These are phyloP conservation scores for Epipyxis sp. DNA, from an alignment of 108 stramenopile genomes.

Conservation along the genomic window DNA sequence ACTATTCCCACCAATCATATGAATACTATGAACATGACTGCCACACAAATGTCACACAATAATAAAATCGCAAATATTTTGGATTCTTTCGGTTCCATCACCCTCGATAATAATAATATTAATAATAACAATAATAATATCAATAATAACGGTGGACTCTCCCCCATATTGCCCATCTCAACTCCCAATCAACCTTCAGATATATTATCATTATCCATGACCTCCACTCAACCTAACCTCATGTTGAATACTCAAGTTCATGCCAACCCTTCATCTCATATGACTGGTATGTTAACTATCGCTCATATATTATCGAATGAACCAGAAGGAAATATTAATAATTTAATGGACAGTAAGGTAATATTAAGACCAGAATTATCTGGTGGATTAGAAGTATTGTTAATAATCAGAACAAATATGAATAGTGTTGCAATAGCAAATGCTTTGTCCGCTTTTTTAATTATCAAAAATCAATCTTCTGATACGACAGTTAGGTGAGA, in stretches of 20 bases:
- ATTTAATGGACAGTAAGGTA: not conserved
- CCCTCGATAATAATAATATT: too few species aligned
- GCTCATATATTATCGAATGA: not conserved
- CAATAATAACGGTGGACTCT: too few species aligned
- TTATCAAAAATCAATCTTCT: slow-evolving; percentile 1
- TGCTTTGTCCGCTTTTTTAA: not conserved
- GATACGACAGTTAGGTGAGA: too few species aligned
- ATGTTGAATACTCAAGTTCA: not conserved
- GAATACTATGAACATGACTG: too few species aligned
- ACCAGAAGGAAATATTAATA: not conserved
- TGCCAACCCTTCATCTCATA: not conserved
- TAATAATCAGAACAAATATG: not conserved
- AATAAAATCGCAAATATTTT: too few species aligned
- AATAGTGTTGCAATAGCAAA: not conserved
- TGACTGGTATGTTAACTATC: not conserved
- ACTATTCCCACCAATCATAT: too few species aligned
- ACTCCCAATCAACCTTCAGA: not conserved
- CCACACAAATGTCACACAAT: too few species aligned
- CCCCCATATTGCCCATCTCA: too few species aligned
- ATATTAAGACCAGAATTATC: slow-evolving; percentile 15
- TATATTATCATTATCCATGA: not conserved
- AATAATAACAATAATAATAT: too few species aligned
- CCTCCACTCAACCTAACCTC: not conserved
- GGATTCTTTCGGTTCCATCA: too few species aligned
- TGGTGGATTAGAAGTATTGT: not conserved